Evolutionary conservation across 108 stramenopile genomes (phyloP), one percentile per base, ranked within the genome.

Genomic region (Cyclotella atomus): DNA sequence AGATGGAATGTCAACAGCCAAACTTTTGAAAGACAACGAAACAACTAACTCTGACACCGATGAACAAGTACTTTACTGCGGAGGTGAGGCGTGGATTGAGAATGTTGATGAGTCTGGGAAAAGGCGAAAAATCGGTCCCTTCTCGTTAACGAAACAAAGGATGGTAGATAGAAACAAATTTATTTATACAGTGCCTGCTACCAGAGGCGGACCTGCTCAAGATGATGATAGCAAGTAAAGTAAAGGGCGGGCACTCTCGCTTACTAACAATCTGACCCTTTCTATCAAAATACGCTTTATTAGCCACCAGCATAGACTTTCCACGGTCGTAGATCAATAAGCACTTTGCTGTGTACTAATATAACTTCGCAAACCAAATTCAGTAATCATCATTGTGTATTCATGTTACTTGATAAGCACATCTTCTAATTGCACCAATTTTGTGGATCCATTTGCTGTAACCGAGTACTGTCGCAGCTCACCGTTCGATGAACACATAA

Each of bases 141-240:
- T 94, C 71, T 86, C 85, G 1, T 28, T 91, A 41, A 77, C 75
- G 69, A 93, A 93, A 50, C 53, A 90, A 8, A 64, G 85, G 33
- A 78, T 76, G 36, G 46, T 68, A 19, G 65, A 75, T 50, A 70
- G 80, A 45, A 60, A 69, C 21, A 65, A 75, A 49, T 49, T 81
- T 8, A 81, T 81, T 61, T 81, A 81, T 33, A 81, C 80, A 36
- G 80, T 81, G 0, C 68, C 68, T 38, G 54, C 64, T 21, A 65
- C 72, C 32, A 45, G 64, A 8, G 45, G 19, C 6, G 64, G 28
- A 1, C 29, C 2, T 15, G 56, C 56, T 57, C 9, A 10, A 30
- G 56, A 57, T 12, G 29, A 30, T 57, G 56, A 57, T 4, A 19
- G 1, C 5, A 10, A 30, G 29, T 29, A 57, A 57, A 30, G 29